Evolutionary conservation across 2,329 filamentous ascomycete species (phyloP).

Genomic region (Sarocladium strictum): DNA sequence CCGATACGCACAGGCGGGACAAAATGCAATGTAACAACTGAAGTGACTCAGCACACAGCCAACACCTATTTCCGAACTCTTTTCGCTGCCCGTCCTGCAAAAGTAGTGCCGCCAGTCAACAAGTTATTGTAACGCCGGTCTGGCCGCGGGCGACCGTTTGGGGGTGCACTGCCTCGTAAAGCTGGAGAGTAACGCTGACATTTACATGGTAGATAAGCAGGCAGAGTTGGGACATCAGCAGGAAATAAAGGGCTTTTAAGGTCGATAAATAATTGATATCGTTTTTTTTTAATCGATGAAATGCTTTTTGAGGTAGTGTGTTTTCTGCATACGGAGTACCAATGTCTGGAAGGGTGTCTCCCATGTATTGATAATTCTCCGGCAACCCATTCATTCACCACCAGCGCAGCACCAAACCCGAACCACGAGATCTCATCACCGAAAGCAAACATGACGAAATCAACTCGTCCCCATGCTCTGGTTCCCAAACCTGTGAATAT

Average conservation of each 20-base stretch:
- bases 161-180: background rate
- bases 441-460: conserved; percentile 6
- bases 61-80: background rate
- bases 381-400: background rate
- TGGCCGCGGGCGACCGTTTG: background rate
- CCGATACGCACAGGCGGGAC: background rate
- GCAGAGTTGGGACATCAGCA: too few species aligned
- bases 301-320: background rate
- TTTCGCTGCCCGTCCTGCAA: too few species aligned
- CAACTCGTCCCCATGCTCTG: background rate
- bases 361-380: background rate
- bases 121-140: background rate
- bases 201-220: too few species aligned
- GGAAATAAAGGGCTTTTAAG: too few species aligned
- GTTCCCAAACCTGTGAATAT: background rate
- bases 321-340: background rate
- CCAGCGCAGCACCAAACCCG: background rate
- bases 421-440: background rate
- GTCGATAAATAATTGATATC: background rate
- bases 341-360: background rate
- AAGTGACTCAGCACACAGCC: conserved; percentile 3
- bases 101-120: background rate
- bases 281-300: background rate
- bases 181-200: background rate
- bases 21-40: background rate